Evolutionary conservation across 2,329 filamentous ascomycete species (phyloP).

Genomic region (Diplodia sapinea): DNA sequence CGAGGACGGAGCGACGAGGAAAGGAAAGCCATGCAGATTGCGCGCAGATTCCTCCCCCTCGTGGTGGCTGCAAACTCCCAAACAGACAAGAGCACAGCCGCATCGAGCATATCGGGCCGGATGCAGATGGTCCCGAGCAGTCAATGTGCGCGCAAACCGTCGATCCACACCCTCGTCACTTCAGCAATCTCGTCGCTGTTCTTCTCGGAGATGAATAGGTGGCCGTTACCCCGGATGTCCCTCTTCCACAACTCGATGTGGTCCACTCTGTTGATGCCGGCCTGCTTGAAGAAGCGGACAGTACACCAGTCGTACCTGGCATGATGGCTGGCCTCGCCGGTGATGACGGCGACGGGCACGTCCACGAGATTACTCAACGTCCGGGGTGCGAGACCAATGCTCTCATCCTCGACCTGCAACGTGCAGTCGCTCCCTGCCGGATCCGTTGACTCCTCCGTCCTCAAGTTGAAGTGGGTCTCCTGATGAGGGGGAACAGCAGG

Average conservation of each 20-base stretch:
- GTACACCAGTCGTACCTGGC: constrained; percentile 8
- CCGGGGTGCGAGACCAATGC: neutral
- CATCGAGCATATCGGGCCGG: neutral
- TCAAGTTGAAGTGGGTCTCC: neutral
- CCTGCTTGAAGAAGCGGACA: constrained; percentile 6
- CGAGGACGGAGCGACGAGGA: neutral
- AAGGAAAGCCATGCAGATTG: neutral
- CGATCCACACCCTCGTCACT: constrained; percentile 7
- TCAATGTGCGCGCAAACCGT: neutral
- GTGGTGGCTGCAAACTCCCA: neutral
- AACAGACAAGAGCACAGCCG: neutral
- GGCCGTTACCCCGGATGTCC: neutral
- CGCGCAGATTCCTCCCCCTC: neutral
- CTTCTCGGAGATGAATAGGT: constrained; percentile 15
- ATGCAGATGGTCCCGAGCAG: neutral
- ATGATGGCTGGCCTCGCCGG: constrained; percentile 5
- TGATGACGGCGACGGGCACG: constrained; percentile 9
- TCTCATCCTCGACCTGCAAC: constrained; percentile 2
- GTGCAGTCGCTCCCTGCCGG: neutral
- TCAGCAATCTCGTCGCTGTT: constrained; percentile 18
- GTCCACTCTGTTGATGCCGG: neutral
- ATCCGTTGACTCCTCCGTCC: constrained; percentile 1
- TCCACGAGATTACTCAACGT: constrained; percentile 4
- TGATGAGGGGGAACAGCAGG: neutral
- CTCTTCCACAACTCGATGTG: neutral